These are phyloP conservation scores for Pseudopyricularia cyperi DNA, from an alignment of 2,329 filamentous ascomycete species.

Conservation along the genomic window DNA sequence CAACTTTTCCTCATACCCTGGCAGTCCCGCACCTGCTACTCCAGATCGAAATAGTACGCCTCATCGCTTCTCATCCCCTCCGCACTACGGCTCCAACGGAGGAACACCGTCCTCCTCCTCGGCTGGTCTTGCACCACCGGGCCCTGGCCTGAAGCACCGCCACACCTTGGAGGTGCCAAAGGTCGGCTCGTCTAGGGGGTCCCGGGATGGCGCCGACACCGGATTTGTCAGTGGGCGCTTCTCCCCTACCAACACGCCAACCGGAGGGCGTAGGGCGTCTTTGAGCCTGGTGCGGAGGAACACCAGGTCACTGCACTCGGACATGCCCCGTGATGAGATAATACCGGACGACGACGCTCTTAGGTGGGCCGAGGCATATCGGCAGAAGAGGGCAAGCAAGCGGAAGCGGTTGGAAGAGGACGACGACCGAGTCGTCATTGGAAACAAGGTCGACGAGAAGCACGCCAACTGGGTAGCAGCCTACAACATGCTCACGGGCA, in stretches of 20 bases:
- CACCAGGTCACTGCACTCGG: constrained; percentile 76
- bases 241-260: constrained; percentile 51
- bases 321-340: constrained; percentile 71
- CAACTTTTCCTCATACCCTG: constrained; percentile 3
- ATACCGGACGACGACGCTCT: constrained; percentile 80
- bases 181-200: constrained; percentile 44
- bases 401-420: constrained; percentile 72
- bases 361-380: constrained; percentile 84
- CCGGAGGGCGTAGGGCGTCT: constrained; percentile 62
- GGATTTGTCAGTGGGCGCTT: constrained; percentile 66
- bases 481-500: constrained; percentile 99
- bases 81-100: constrained; percentile 33
- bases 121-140: constrained; percentile 29
- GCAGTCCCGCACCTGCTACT: constrained; percentile 7
- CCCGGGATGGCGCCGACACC: constrained; percentile 59
- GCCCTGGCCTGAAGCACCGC: constrained; percentile 58
- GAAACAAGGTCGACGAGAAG: constrained; percentile 93
- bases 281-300: constrained; percentile 67
- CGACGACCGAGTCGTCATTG: constrained; percentile 87
- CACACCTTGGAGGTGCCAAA: constrained; percentile 84
- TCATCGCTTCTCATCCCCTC: constrained; percentile 53
- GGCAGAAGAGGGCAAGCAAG: constrained; percentile 83
- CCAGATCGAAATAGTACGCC: constrained; percentile 15
- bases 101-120: constrained; percentile 30
- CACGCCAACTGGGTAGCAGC: constrained; percentile 96